Evolutionary conservation across 495 filamentous ascomycete species (phyloP).

Genomic region (Penicillium longicatenatum): DNA sequence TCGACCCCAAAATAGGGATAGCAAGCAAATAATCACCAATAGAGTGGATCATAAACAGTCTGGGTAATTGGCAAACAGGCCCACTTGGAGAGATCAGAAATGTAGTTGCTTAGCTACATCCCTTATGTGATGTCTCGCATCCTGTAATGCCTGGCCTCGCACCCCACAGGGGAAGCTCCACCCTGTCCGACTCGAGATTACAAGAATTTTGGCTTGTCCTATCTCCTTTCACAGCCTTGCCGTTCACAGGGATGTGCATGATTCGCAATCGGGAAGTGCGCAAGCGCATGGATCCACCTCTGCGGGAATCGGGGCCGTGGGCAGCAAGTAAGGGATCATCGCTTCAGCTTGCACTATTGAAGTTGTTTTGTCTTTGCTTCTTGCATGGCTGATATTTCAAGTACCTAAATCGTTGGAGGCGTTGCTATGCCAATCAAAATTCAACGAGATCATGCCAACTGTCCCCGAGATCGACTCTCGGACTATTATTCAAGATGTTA

Average conservation of each 20-base stretch:
- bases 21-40: slow-evolving; percentile 4
- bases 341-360: slow-evolving; percentile 12
- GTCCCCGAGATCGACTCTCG: slow-evolving; percentile 13
- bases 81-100: slow-evolving; percentile 15
- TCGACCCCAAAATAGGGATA: slow-evolving; percentile 25
- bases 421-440: slow-evolving; percentile 8
- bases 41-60: slow-evolving; percentile 16
- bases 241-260: slow-evolving; percentile 13
- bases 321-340: slow-evolving; percentile 17
- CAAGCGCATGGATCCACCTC: slow-evolving; percentile 19
- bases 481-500: slow-evolving; percentile 7
- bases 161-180: slow-evolving; percentile 8
- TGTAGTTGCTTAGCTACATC: slow-evolving; percentile 12
- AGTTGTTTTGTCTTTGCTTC: not conserved
- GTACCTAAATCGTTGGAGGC: not conserved
- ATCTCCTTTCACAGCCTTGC: not conserved
- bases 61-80: slow-evolving; percentile 23
- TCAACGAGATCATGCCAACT: slow-evolving; percentile 1
- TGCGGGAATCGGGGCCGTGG: slow-evolving; percentile 4
- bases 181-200: slow-evolving; percentile 10
- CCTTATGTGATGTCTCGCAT: slow-evolving; percentile 32
- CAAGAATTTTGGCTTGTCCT: not conserved
- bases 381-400: not conserved
- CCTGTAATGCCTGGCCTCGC: slow-evolving; percentile 6
- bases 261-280: slow-evolving; percentile 15